Conservation (phyloP, 2,329 filamentous ascomycete species). For the Aschersonia sp. region DNA sequence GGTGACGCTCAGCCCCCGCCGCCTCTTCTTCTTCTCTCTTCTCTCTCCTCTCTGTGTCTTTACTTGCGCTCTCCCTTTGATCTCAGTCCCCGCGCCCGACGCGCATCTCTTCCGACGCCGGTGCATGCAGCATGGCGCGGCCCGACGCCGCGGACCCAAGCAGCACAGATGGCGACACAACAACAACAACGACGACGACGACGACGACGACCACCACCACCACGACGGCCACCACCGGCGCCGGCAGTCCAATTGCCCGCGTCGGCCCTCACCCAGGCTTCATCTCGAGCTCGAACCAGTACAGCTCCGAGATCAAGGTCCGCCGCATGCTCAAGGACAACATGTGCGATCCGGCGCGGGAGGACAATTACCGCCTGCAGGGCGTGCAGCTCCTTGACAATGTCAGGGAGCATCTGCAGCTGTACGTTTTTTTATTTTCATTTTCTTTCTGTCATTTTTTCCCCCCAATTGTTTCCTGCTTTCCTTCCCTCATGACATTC, state of each 20-base stretch:
- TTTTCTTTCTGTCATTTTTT: neutral
- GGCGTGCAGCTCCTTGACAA: slow-evolving; percentile 83
- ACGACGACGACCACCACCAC: too few species aligned
- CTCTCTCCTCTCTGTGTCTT: too few species aligned
- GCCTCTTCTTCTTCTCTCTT: too few species aligned
- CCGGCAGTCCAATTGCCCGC: neutral
- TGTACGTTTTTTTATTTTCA: slow-evolving; percentile 37
- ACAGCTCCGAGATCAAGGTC: slow-evolving; percentile 69
- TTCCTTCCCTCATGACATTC: neutral
- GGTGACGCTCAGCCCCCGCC: too few species aligned
- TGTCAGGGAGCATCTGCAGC: slow-evolving; percentile 60
- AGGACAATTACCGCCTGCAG: slow-evolving; percentile 68
- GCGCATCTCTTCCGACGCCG: too few species aligned
- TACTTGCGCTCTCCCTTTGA: too few species aligned
- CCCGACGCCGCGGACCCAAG: too few species aligned
- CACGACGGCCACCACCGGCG: too few species aligned
- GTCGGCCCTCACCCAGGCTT: slow-evolving; percentile 31
- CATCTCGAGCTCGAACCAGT: slow-evolving; percentile 45
- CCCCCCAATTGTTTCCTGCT: neutral
- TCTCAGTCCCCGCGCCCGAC: too few species aligned
- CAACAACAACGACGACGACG: neutral
- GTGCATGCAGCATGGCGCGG: too few species aligned
- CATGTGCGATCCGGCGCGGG: slow-evolving; percentile 59
- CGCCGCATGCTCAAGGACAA: slow-evolving; percentile 56
- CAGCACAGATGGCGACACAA: too few species aligned